Base-by-base conservation (phyloP, 2,329 filamentous ascomycete genomes). In the Penicillium corylophilum region DNA sequence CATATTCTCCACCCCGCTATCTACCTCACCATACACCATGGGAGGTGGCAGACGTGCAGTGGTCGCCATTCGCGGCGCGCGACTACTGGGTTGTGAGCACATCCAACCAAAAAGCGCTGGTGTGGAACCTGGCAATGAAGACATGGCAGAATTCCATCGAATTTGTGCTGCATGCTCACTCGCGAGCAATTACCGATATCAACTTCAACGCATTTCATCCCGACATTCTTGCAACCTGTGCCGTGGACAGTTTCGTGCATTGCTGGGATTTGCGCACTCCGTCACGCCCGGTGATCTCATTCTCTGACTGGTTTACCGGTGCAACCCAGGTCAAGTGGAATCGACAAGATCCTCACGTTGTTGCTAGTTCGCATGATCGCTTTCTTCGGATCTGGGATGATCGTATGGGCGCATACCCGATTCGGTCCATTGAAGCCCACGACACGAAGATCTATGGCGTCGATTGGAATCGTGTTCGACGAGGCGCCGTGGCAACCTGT, bases 281-380 rank as follows among this genome's bases (percentile, higher is more conserved):
- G 0, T 80, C 81, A 38, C 83, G 87, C 58, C 89, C 90, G 7
- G 88, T 83, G 9, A 78, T 92, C 50, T 90, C 86, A 0, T 95
- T 94, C 66, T 93, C 88, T 54, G 91, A 96, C 73, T 96, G 91
- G 89, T 90, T 91, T 67, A 90, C 91, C 26, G 92, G 92, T 38
- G 92, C 91, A 10, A 95, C 92, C 1, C 93, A 96, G 69, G 92
- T 96, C 57, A 96, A 96, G 72, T 96, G 90, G 80, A 96, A 92
- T 67, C 84, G 92, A 23, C 89, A 93, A 67, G 85, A 95, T 64
- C 80, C 87, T n/a, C 84, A 94, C 66, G 85, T 96, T 24, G 77
- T 96, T 43, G 93, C 93, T 18, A 96, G 92, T 26, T 90, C 92
- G 10, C 93, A 96, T 73, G 91, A 96, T 71, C 85, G 86, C 44